Evolutionary conservation across 139 green algal genomes (phyloP), one percentile per base, ranked within the genome.

Genomic region (Diplosphaera chodatii): DNA sequence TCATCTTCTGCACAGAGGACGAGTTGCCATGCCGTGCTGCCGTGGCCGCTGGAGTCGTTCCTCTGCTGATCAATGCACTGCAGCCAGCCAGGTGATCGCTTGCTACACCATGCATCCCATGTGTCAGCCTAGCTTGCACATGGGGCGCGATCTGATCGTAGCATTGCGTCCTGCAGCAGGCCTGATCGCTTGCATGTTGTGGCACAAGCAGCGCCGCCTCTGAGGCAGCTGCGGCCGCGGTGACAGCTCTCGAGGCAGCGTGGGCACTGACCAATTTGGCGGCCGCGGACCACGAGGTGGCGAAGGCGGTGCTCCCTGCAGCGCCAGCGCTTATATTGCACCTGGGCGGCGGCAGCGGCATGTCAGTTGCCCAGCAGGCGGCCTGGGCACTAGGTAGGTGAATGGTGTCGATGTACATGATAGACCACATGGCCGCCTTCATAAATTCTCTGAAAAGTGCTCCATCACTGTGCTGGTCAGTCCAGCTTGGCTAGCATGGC

Each of bases 211-310:
- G 63, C 70, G 1, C 29, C 63, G 28, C n/a, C 66, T 25, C 25
- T 63, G 65, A 37, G 66, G 15, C 21, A 3, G 34, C 25, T 10
- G 27, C 27, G 66, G 55, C 18, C 64, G n/a, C 40, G 23, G 20
- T 69, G n/a, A 48, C 66, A 31, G 73, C 67, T 28, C 41, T 85
- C 30, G 77, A 85, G 68, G 80, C 80, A n/a, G 69, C 78, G 1
- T 86, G 81, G 81, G 79, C 79, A 0, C 32, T 80, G 10, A 85
- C 74, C 5, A 85, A 85, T 41, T 29, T 86, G 31, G 81, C 81
- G 18, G 78, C 74, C 28, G 79, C 74, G 10, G 41, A 71, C 16
- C 55, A 73, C 40, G 69, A 79, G 41, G 75, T 74, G 22, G 78
- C 82, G 3, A 67, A 70, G 23, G 78, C 79, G 22, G 70, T 86